phyloP scores from a whole-genome alignment of 208 protist genomes.

The Trichomonas tenax region DNA sequence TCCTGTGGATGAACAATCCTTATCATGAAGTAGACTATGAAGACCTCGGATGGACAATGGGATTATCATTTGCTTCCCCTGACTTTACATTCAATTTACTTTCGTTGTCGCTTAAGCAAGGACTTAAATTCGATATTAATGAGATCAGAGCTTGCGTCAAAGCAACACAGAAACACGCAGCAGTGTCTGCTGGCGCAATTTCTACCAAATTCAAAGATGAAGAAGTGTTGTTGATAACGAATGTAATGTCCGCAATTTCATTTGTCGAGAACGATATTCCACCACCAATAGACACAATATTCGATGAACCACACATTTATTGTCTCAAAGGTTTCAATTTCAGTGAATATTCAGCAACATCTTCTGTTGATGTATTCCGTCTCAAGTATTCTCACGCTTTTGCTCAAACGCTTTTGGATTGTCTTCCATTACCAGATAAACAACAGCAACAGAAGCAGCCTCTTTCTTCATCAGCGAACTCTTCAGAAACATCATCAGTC shows the following conservation, averaged over 20 bases:
- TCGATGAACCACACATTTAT: not conserved
- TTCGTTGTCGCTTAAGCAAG: not conserved
- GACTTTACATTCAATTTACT: not conserved
- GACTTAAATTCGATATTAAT: not conserved
- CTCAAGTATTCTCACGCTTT: not conserved
- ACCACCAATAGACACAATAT: not conserved
- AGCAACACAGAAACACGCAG: not conserved
- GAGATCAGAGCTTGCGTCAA: not conserved
- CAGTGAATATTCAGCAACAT: not conserved
- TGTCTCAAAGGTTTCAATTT: not conserved
- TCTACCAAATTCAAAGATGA: not conserved
- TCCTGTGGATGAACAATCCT: not conserved
- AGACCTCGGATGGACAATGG: not conserved
- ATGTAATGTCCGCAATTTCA: not conserved
- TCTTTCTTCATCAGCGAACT: not conserved
- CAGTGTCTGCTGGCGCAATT: not conserved
- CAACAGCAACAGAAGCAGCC: not conserved
- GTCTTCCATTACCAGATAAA: not conserved
- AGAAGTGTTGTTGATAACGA: not conserved
- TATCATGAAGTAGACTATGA: not conserved
- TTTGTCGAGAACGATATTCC: not conserved
- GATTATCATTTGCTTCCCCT: not conserved
- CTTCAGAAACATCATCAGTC: not conserved
- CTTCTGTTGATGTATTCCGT: not conserved
- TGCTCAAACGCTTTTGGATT: not conserved